Evolutionary conservation across 495 filamentous ascomycete genomes (phyloP), one percentile per base, ranked within the genome.

Genomic region (Aspergillus indologenus): DNA sequence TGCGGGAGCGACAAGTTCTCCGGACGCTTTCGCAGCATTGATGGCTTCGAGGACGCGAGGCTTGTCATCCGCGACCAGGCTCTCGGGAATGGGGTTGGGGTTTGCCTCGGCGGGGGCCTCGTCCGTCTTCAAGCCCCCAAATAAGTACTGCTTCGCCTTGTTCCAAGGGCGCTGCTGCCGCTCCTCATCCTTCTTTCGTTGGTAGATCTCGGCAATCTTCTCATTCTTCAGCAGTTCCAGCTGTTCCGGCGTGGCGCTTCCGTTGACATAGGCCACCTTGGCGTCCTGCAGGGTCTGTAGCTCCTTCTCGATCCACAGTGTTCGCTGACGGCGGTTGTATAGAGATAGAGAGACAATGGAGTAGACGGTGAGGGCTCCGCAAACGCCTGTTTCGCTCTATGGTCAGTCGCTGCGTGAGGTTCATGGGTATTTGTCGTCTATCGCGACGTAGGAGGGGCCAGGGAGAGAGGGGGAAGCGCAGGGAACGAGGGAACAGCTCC

Each of bases 291-390:
- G 66, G 34, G 76, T 76, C 66, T 80, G 79, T 63, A 89, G 80
- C 65, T 87, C 77, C 51, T 81, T 79, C 68, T 85, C 81, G 71
- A 87, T 70, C 76, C 76, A 92, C 57, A 90, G 84, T 58, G 75
- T 75, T 53, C 81, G 80, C 71, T 87, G 84, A 48, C 80, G 78
- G 44, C 90, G 87, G 78, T 96, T 97, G 77, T 93, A 89, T 45
- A 90, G 70, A 26, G 94, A 84, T 84, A 98, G 89, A 72, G 96
- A 92, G 67, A 82, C 81, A 54, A 92, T 81, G 7, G 93, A 88
- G 76, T 91, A 94, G 56, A 86, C 79, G 20, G 90, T 90, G 42
- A 93, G 82, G 54, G 86, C 81, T 62, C 81, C 85, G 61, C 85
- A 84, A 63, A 96, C 68, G 53, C 85, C 91, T 93, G 65, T 17